phyloP scores from a whole-genome alignment of 352 stramenopile genomes.

The Achlya hypogyna region DNA sequence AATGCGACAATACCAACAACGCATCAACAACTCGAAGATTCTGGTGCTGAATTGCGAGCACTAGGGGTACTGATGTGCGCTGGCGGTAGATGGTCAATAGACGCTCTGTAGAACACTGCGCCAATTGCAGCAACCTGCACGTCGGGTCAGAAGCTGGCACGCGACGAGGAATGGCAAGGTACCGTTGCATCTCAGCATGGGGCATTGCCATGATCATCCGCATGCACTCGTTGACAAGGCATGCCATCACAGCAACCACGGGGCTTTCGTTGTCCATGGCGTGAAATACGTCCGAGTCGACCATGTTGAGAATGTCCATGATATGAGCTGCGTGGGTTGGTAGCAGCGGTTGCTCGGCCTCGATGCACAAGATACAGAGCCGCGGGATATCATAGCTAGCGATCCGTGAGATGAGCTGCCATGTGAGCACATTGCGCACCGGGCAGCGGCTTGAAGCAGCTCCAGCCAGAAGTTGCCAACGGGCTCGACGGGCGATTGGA shows the following conservation, averaged over 20 bases:
- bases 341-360: neutral
- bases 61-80: constrained; percentile 50
- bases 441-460: constrained; percentile 2
- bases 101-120: constrained; percentile 51
- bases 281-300: constrained; percentile 10
- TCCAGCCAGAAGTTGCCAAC: constrained; percentile 15
- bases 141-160: neutral
- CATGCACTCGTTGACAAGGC: constrained; percentile 14
- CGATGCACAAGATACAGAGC: constrained; percentile 12
- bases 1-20: constrained; percentile 31
- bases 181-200: constrained; percentile 14
- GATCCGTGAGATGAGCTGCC: neutral
- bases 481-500: neutral
- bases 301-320: constrained; percentile 17
- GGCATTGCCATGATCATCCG: constrained; percentile 13
- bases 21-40: constrained; percentile 73
- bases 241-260: neutral
- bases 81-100: constrained; percentile 52
- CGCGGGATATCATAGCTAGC: constrained; percentile 10
- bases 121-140: neutral
- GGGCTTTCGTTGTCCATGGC: neutral
- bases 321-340: neutral
- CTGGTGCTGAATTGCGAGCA: constrained; percentile 72
- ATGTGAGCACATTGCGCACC: neutral
- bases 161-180: neutral